Evolutionary conservation across 257 asterid species (phyloP), one percentile per base, ranked within the genome.

Genomic region (Salvia hispanica): DNA sequence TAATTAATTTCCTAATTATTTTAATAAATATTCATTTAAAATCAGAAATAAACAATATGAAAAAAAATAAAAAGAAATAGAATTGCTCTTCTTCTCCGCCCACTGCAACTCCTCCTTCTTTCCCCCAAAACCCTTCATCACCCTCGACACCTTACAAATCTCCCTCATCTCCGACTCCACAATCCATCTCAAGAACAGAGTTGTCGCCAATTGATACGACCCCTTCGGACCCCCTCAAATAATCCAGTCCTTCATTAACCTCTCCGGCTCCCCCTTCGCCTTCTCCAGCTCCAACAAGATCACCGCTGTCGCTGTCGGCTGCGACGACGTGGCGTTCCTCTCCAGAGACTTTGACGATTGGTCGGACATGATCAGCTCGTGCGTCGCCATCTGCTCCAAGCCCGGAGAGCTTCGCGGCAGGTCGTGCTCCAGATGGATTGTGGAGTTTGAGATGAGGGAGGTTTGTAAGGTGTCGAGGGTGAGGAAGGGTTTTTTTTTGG

Each of bases 221-320:
- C 0, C 2, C 3, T 72, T 58, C n/a, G 9, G 0, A 0, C n/a
- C 5, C 3, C 18, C 10, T 2, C 36, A 2, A 0, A 12, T 3
- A 3, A 3, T 1, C 7, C 0, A 5, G 4, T 12, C 4, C 13
- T 44, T 3, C 34, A 67, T 64, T 48, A 28, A 65, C 45, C 39
- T 73, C 9, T 58, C 55, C 0, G 51, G 53, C 15, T 34, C 75
- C 6, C 78, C 85, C 9, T 69, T 77, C 31, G 63, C 69, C 60
- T 12, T 80, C 9, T 77, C 82, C 62, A 61, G 4, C 2, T 61
- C 62, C 12, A 80, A 80, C 34, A 74, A 34, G 61, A 59, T 81
- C 33, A 68, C 78, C n/a, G n/a, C n/a, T n/a, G n/a, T n/a, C 6
- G 76, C 68, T 0, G 69, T 78, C 6, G 85, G 85, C 12, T 81